Percentiles rank a stretch among this genome's conserved stretches.
These are phyloP conservation scores for Starmera quercuum DNA, from an alignment of 805 yeast species.

Conservation along the genomic window DNA sequence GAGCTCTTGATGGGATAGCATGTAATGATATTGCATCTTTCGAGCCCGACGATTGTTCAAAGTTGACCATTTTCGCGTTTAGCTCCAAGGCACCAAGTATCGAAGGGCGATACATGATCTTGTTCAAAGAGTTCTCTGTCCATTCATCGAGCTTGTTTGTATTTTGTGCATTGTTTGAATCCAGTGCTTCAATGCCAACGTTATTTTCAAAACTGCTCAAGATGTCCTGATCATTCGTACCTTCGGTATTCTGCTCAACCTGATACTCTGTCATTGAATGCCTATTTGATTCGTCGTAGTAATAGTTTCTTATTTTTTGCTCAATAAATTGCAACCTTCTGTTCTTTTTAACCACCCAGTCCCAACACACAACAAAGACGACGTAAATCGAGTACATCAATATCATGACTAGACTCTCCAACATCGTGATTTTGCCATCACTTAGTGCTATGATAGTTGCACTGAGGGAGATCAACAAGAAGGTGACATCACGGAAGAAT, in stretches of 20 bases:
- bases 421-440: conserved; percentile 47
- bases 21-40: neutral
- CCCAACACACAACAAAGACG: conserved; percentile 28
- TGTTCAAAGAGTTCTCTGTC: conserved; percentile 7
- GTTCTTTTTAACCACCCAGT: conserved; percentile 10
- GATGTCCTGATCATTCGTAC: conserved; percentile 16
- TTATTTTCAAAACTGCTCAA: conserved; percentile 4
- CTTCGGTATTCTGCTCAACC: conserved; percentile 13
- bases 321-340: conserved; percentile 13
- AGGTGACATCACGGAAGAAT: conserved; percentile 39
- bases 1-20: conserved; percentile 2
- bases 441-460: conserved; percentile 42
- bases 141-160: conserved; percentile 7
- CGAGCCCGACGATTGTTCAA: conserved; percentile 1
- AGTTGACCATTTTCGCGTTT: conserved; percentile 8
- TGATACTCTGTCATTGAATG: conserved; percentile 3
- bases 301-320: conserved; percentile 16
- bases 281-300: conserved; percentile 5
- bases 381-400: conserved; percentile 54
- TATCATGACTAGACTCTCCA: conserved; percentile 53
- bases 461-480: conserved; percentile 45
- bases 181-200: conserved; percentile 12
- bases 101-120: conserved; percentile 13
- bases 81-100: conserved; percentile 17
- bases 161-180: conserved; percentile 2